Percentiles rank a stretch among this genome's conserved stretches.
These are phyloP conservation scores for Beta lomatogona DNA, from an alignment of 179 eudicot species.

Conservation along the genomic window DNA sequence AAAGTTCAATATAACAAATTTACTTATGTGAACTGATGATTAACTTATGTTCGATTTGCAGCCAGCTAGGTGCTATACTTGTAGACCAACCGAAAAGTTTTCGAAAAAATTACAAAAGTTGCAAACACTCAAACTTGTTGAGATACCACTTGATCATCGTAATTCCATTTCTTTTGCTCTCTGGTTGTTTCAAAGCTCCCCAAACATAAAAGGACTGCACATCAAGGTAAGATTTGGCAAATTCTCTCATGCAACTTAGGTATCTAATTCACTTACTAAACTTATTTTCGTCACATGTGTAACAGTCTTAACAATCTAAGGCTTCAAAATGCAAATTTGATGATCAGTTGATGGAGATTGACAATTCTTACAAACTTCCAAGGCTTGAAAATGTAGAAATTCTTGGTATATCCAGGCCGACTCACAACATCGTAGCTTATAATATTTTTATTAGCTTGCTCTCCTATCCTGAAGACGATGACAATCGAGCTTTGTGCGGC, in stretches of 20 bases:
- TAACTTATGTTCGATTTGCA: too few species aligned
- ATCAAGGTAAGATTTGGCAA: neutral
- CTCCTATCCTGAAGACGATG: conserved; percentile 13
- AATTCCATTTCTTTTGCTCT: neutral
- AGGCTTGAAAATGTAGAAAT: neutral
- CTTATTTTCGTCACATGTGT: neutral
- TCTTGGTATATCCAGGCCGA: too few species aligned
- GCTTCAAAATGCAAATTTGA: neutral
- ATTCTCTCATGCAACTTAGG: neutral
- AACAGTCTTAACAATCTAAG: too few species aligned
- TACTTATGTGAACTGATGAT: too few species aligned
- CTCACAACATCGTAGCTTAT: neutral
- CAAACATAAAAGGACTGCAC: neutral
- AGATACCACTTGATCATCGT: neutral
- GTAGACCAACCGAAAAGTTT: neutral
- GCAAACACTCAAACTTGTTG: neutral
- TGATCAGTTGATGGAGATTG: neutral
- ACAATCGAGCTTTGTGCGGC: neutral
- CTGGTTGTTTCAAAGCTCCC: neutral
- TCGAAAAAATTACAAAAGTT: neutral
- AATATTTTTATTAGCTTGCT: neutral
- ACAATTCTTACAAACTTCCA: neutral
- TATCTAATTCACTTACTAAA: neutral
- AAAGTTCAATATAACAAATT: too few species aligned
- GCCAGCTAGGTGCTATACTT: too few species aligned